phyloP scores from a whole-genome alignment of 2,329 filamentous ascomycete genomes.

The Blastomyces silverae region DNA sequence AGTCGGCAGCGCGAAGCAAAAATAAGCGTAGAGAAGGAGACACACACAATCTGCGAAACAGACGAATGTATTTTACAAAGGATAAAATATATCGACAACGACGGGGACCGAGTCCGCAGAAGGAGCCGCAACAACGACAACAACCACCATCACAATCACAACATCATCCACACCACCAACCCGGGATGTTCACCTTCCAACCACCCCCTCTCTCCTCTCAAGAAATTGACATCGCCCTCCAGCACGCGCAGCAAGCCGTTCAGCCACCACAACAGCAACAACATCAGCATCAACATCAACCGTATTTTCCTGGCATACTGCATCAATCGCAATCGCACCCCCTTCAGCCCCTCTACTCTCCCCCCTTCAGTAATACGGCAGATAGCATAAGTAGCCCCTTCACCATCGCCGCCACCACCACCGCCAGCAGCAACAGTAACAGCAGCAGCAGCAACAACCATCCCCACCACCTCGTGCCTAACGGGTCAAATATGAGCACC shows the following conservation, averaged over 20 bases:
- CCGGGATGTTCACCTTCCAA: conserved; percentile 1
- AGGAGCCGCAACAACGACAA: not conserved
- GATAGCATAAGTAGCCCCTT: not conserved
- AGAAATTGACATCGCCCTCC: conserved; percentile 6
- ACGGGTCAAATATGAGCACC: conserved; percentile 13
- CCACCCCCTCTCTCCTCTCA: not conserved
- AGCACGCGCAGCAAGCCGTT: not conserved
- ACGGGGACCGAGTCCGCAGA: not conserved
- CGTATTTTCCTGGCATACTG: not conserved
- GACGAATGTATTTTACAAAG: not conserved
- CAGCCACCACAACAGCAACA: not conserved
- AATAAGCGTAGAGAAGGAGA: not conserved
- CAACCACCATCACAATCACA: not conserved
- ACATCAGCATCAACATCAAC: not conserved
- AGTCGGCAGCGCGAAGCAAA: not conserved
- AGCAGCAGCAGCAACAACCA: not conserved
- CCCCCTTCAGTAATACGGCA: not conserved
- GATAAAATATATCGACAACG: not conserved
- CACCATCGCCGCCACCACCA: not conserved
- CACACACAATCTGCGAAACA: not conserved
- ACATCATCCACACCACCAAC: not conserved
- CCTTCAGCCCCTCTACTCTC: not conserved
- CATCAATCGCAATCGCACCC: not conserved
- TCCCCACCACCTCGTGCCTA: not conserved
- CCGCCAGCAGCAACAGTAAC: not conserved